These are phyloP conservation scores for Ceratobasidium sp. DNA, from an alignment of 1,284 basidiomycete genomes.

Conservation along the genomic window DNA sequence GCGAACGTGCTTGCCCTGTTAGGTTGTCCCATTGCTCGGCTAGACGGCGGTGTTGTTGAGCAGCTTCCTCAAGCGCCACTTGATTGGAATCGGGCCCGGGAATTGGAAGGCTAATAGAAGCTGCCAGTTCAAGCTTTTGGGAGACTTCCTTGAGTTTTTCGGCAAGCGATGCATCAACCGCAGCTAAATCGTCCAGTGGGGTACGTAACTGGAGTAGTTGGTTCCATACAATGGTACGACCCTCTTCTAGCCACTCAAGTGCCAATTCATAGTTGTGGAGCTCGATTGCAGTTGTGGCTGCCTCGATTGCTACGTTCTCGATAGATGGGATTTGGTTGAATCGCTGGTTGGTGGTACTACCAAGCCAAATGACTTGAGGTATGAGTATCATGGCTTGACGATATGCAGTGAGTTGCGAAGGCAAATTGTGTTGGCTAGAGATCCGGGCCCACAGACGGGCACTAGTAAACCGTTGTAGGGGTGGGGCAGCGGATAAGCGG, in stretches of 20 bases:
- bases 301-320: too few relatives aligned
- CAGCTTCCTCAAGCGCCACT: too few relatives aligned
- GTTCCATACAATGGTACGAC: not conserved
- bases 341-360: not conserved
- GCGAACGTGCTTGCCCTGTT: not conserved
- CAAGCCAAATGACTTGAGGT: constrained; percentile 2
- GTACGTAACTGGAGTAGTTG: not conserved
- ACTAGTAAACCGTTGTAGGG: too few relatives aligned
- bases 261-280: not conserved
- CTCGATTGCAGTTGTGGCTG: too few relatives aligned
- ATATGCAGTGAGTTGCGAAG: not conserved
- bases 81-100: too few relatives aligned
- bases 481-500: too few relatives aligned
- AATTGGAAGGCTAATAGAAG: too few relatives aligned
- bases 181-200: not conserved
- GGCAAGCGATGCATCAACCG: not conserved
- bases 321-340: not conserved
- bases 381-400: not conserved
- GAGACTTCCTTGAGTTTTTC: too few relatives aligned
- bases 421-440: too few relatives aligned
- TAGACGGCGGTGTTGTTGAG: not conserved
- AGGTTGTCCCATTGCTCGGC: not conserved
- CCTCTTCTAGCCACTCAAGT: not conserved
- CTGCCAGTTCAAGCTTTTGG: too few relatives aligned
- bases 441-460: too few relatives aligned